Conservation (phyloP, 345 rosid species). For the Eucalyptus regnans region DNA sequence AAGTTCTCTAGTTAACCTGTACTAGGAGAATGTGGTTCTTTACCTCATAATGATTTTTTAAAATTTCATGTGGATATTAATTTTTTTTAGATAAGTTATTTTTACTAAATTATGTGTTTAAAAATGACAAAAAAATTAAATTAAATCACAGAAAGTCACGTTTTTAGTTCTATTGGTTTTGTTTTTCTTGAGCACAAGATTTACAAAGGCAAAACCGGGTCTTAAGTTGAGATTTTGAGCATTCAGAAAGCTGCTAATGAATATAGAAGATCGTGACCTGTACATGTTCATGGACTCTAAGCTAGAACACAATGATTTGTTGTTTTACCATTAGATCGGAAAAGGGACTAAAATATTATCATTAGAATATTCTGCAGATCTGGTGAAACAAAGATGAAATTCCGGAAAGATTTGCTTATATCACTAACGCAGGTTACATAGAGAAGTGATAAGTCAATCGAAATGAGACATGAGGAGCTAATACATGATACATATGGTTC, state of each 20-base stretch:
- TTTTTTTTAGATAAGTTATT: neutral
- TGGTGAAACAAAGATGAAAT: too few species aligned
- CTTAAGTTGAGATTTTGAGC: neutral
- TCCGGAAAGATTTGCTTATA: too few species aligned
- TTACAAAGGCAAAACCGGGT: neutral
- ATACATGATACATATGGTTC: neutral
- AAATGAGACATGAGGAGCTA: neutral
- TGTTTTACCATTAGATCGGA: neutral
- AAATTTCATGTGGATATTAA: neutral
- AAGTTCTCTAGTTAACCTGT: too few species aligned
- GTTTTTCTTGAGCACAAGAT: neutral
- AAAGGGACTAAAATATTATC: neutral
- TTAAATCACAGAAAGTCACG: too few species aligned
- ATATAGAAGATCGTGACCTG: fast-evolving
- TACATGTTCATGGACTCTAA: neutral
- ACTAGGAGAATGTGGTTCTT: neutral
- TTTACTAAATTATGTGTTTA: neutral
- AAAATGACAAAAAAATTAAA: too few species aligned
- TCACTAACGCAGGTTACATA: too few species aligned
- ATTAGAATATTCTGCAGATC: too few species aligned
- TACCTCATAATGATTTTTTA: neutral
- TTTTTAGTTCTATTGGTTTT: neutral
- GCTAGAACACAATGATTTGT: neutral
- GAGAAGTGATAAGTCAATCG: too few species aligned
- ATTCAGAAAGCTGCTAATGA: neutral